Evolutionary conservation across 306 rosid genomes (phyloP), one percentile per base, ranked within the genome.

Genomic region (Prunus dulcis): DNA sequence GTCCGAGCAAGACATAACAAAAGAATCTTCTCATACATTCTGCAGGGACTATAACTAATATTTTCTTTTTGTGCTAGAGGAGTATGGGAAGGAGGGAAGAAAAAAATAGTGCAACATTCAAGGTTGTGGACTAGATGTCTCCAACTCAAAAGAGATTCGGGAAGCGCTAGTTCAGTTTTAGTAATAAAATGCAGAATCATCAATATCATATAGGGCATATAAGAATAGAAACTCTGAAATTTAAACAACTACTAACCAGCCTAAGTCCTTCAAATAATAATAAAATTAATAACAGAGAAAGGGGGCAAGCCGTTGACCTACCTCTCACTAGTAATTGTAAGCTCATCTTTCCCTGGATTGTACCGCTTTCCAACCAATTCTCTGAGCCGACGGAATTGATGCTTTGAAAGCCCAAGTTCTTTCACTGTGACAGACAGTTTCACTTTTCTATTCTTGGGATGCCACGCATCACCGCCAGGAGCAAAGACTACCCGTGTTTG

Each of bases 391-490:
- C 83, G 88, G 83, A 96, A 92, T 61, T 96, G 97, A 84, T 89
- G 75, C 76, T 88, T 88, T 74, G 98, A 92, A 79, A 96, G 91
- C 79, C 97, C 98, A 71, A 92, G 93, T 81, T 89, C 99, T 87
- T 92, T 92, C 22, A 96, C 98, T 0, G 97, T 92, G 56, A 96
- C 96, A 79, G 97, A 88, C 66, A 89, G 81, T 73, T 92, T 95
- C 82, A 95, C 98, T 86, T 89, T 89, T 81, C 99, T 85, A 88
- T 92, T 92, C 83, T 92, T 92, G 0, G 99, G 98, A 78, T 91
- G 99, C 99, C 99, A 92, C 32, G 99, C 95, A 89, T 95, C 93
- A 60, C 93, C 97, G 32, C 99, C 99, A 22, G 99, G 98, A 79
- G 91, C 88, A 88, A 96, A 89, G 73, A 96, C 98, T 72, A 86